Base-by-base conservation (phyloP, 1,139 yeast species). In the Geotrichum citri-aurantii region DNA sequence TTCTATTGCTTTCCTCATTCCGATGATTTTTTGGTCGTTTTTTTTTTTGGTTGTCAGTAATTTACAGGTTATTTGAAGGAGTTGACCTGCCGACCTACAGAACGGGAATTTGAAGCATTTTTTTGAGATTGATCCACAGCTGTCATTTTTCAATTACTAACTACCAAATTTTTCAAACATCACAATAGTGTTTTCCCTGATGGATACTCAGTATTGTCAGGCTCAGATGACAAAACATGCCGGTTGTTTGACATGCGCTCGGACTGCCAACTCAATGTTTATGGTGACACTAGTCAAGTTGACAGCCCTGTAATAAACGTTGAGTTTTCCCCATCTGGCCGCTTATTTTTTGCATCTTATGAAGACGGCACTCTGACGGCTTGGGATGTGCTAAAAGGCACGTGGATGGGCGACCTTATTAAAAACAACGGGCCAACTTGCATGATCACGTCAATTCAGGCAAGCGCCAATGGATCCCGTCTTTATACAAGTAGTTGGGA, bases 211-310 rank as follows among this genome's bases (percentile, higher is more conserved):
- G 64, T 74, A 40, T 73, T 77, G 40, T 79, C 89, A 0, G 97
- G 96, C 1, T 81, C 89, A 49, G 97, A 90, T 66, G 95, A 89
- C 69, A 93, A 95, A 1, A 70, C 79, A 0, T 77, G 88, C n/a
- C 78, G 88, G 58, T 71, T 89, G 57, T 88, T 82, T 71, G 97
- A 92, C 69, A 71, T 88, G 54, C 77, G 97, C 62, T 79, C 92
- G 3, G 96, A 88, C 70, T 83, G 95, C 64, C 85, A 83, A 64
- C 69, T 91, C 50, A 79, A 83, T 5, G 69, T 69, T 17, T 89
- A 84, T 71, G 72, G 79, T 10, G 69, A 84, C 59, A 68, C 76
- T 26, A 59, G 56, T 26, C 47, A 27, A 11, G 11, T 62, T 48
- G 49, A 60, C 31, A 57, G 68, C 31, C 63, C 71, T 3, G 85